A percentile compares a stretch with the other conserved stretches of the same genome.
phyloP scores from a whole-genome alignment of 164 flowering plant genomes.

The Aristolochia contorta region DNA sequence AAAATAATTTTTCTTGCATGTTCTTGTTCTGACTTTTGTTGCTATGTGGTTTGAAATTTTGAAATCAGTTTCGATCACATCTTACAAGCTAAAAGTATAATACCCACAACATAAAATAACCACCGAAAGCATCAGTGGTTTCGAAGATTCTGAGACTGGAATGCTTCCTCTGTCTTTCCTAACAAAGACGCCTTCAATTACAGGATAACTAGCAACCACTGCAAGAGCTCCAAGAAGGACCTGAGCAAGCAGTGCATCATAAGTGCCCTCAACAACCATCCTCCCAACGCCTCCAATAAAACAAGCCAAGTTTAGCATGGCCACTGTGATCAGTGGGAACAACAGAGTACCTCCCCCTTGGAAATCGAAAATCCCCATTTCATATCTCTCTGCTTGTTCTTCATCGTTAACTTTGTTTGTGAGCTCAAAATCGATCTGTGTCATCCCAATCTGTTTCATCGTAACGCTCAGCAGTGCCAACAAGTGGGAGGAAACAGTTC shows the following conservation, averaged over 20 bases:
- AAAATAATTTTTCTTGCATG: no score
- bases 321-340: slow-evolving; percentile 13
- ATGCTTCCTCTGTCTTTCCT: slow-evolving; percentile 11
- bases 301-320: slow-evolving; percentile 12
- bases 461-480: slow-evolving; percentile 12
- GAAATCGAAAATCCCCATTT: slow-evolving; percentile 22
- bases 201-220: slow-evolving; percentile 11
- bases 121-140: slow-evolving; percentile 4
- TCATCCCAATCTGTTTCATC: slow-evolving; percentile 12
- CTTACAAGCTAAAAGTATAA: neutral
- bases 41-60: no score
- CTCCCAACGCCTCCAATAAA: slow-evolving; percentile 12
- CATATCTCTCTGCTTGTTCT: slow-evolving; percentile 13
- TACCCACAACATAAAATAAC: slow-evolving; percentile 8
- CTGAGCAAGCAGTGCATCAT: slow-evolving; percentile 18
- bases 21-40: no score
- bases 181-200: slow-evolving; percentile 21
- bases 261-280: slow-evolving; percentile 4
- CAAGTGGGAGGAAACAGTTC: slow-evolving; percentile 8
- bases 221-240: slow-evolving; percentile 12
- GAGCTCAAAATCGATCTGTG: slow-evolving; percentile 17
- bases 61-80: no score
- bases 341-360: slow-evolving; percentile 18
- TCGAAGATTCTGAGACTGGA: neutral
- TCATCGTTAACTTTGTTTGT: slow-evolving; percentile 26